Evolutionary conservation across 768 basidiomycete species (phyloP).

Genomic region (Cyclocybe cylindracea): DNA sequence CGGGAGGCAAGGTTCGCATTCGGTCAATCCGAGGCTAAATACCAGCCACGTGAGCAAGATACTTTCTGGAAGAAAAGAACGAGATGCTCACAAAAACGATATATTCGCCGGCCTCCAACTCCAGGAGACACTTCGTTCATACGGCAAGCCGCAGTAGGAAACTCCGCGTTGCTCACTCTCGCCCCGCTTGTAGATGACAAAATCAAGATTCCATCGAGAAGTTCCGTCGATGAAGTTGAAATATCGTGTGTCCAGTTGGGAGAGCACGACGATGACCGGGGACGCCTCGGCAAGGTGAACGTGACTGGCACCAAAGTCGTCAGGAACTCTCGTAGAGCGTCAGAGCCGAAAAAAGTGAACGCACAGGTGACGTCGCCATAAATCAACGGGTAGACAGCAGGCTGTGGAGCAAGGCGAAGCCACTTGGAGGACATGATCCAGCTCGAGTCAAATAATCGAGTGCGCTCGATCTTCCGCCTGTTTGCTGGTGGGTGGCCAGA

Average conservation of each 20-base stretch:
- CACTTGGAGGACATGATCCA: slow-evolving; percentile 45
- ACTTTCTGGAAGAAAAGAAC: not conserved
- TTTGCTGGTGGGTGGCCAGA: too few relatives aligned
- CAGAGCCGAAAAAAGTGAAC: slow-evolving; percentile 9
- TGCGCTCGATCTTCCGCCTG: slow-evolving; percentile 36
- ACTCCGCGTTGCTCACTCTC: slow-evolving; percentile 27
- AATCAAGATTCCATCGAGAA: slow-evolving; percentile 42
- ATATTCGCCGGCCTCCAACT: slow-evolving; percentile 38
- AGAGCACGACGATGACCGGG: slow-evolving; percentile 42
- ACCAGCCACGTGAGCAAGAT: too few relatives aligned
- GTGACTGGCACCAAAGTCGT: not conserved
- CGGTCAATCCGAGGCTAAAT: slow-evolving; percentile 5
- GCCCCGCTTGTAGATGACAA: slow-evolving; percentile 41
- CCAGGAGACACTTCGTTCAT: slow-evolving; percentile 33
- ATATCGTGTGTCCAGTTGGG: slow-evolving; percentile 44
- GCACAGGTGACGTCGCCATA: slow-evolving; percentile 48
- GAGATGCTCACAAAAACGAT: slow-evolving; percentile 34
- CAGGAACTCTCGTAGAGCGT: too few relatives aligned
- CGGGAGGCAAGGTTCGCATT: too few relatives aligned
- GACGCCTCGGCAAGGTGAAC: slow-evolving; percentile 29
- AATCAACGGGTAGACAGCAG: slow-evolving; percentile 39
- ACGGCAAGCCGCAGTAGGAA: slow-evolving; percentile 26
- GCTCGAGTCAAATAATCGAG: slow-evolving; percentile 37
- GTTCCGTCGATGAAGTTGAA: slow-evolving; percentile 38
- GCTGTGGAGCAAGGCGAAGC: slow-evolving; percentile 34